phyloP scores from a whole-genome alignment of 129 eudicot species.

The Solidago caesia region DNA sequence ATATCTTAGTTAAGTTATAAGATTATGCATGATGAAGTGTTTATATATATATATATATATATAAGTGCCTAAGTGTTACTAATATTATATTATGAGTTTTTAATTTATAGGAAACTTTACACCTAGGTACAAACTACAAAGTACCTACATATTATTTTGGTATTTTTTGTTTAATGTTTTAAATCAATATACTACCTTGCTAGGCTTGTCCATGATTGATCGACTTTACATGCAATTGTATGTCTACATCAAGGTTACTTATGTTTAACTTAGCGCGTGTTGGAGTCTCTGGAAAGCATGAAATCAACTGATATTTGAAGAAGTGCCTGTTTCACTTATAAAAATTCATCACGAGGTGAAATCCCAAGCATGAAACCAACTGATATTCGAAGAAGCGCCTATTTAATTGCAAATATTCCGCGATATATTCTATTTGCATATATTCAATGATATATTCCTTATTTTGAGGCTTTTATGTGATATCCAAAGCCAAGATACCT shows the following conservation, averaged over 20 bases:
- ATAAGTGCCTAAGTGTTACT: background rate
- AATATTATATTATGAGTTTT: background rate
- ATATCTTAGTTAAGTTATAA: conserved; percentile 14
- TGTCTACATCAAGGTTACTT: background rate
- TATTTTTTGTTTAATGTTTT: background rate
- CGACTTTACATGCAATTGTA: background rate
- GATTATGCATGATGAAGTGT: conserved; percentile 16
- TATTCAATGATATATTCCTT: too few relatives aligned
- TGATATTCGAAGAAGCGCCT: too few relatives aligned
- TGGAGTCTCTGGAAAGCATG: too few relatives aligned
- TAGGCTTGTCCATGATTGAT: background rate
- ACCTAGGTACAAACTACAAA: background rate
- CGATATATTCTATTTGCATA: too few relatives aligned
- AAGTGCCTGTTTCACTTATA: too few relatives aligned
- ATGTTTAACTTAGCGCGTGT: background rate
- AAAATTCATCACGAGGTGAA: too few relatives aligned
- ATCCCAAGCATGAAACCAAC: too few relatives aligned
- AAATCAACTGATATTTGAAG: too few relatives aligned
- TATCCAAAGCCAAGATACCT: too few relatives aligned
- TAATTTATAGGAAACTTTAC: background rate
- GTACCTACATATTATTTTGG: background rate
- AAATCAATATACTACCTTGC: background rate
- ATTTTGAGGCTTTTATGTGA: too few relatives aligned
- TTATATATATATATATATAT: background rate
- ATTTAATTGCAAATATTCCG: too few relatives aligned